Conservation (phyloP, 176 grass and related monocot species). For the Avena insularis region DNA sequence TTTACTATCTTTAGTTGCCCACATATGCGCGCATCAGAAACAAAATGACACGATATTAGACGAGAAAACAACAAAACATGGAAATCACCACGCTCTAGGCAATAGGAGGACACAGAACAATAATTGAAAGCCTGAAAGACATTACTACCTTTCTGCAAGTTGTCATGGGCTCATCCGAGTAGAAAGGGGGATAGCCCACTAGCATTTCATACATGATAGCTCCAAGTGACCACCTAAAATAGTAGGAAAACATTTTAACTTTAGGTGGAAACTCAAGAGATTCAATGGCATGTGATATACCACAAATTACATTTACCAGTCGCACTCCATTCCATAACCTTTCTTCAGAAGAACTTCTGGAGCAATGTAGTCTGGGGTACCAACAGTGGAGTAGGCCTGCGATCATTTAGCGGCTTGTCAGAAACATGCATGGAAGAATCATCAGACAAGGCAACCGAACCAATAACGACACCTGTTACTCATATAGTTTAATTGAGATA, state of each 20-base stretch:
- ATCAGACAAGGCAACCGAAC: neutral
- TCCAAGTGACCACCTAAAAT: conserved; percentile 97
- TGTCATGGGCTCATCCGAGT: conserved; percentile 97
- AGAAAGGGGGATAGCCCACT: conserved; percentile 98
- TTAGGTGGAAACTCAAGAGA: conserved; percentile 27
- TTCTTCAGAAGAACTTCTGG: conserved; percentile 98
- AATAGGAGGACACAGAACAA: conserved; percentile 6
- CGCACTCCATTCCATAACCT: conserved; percentile 97
- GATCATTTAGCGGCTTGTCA: conserved; percentile 32
- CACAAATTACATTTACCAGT: conserved; percentile 69
- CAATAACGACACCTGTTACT: neutral
- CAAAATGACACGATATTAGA: conserved; percentile 13
- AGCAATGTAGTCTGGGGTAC: conserved; percentile 98
- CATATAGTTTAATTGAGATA: neutral
- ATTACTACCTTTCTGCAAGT: conserved; percentile 98
- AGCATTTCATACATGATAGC: conserved; percentile 99
- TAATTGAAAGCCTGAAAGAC: conserved; percentile 5
- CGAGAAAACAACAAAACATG: neutral
- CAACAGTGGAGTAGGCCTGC: conserved; percentile 98
- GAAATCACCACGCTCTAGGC: conserved; percentile 5
- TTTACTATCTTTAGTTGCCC: conserved; percentile 78
- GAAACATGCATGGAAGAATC: conserved; percentile 11
- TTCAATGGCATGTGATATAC: conserved; percentile 22
- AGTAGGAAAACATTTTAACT: conserved; percentile 19
- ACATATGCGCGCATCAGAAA: conserved; percentile 22